Evolutionary conservation across 192 early-diverging fungal species (phyloP).

Genomic region (Glomus cerebriforme): DNA sequence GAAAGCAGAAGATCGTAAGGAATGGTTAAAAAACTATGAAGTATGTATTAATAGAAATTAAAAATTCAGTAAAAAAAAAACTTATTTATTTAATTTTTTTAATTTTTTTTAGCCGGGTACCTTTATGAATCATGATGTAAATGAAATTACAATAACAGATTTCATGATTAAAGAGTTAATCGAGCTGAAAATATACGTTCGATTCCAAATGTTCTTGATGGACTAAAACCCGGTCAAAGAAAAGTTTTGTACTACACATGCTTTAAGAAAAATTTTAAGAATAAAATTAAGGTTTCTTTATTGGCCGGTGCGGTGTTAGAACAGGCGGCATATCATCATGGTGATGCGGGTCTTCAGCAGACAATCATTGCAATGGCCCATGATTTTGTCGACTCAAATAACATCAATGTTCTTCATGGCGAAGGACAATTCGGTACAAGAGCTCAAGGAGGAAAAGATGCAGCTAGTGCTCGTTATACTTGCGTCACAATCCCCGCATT

Average conservation of each 20-base stretch:
- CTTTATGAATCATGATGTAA: constrained; percentile 81
- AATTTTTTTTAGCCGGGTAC: constrained; percentile 62
- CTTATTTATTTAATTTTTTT: too few species aligned
- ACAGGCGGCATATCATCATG: constrained; percentile 93
- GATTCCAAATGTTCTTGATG: constrained; percentile 93
- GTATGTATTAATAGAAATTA: too few species aligned
- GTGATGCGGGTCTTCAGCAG: constrained; percentile 77
- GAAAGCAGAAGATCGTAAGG: constrained; percentile 92
- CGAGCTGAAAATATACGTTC: constrained; percentile 94
- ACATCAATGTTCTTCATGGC: constrained; percentile 82
- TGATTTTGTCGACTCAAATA: constrained; percentile 95
- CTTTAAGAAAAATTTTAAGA: constrained; percentile 78
- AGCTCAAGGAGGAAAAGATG: constrained; percentile 89
- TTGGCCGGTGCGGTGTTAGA: constrained; percentile 88
- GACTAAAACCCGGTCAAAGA: constrained; percentile 95
- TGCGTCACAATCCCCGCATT: constrained; percentile 75
- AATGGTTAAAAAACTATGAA: constrained; percentile 84
- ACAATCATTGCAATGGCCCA: constrained; percentile 95
- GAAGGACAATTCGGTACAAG: constrained; percentile 93
- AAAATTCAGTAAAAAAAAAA: too few species aligned
- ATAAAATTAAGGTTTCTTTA: constrained; percentile 75
- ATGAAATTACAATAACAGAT: constrained; percentile 77
- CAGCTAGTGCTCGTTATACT: constrained; percentile 96
- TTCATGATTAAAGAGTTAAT: constrained; percentile 97
- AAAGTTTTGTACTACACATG: constrained; percentile 92